Evolutionary conservation across 805 yeast genomes (phyloP), one percentile per base, ranked within the genome.

Genomic region (Candida germanica): DNA sequence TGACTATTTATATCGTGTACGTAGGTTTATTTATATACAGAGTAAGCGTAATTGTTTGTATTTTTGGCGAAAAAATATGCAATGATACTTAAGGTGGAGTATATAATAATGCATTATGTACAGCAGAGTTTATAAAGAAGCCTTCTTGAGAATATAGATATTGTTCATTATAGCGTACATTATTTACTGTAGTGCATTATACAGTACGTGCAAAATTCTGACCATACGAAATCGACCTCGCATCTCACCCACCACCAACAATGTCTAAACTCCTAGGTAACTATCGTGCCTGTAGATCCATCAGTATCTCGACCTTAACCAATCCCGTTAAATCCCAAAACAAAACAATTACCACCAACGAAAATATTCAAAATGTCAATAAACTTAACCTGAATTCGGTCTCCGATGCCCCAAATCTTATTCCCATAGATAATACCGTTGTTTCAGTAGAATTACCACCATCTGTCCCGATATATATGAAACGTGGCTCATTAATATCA

Each of bases 391-490:
- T 31, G 25, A 42, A 33, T 30, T 32, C 31, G 24, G 25, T 12
- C 5, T 25, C 30, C n/a, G 41, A 38, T 25, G n/a, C 42, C 22
- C 36, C 43, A 5, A 19, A 19, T 12, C 12, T 39, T 6, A 31
- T 28, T 3, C 39, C 43, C 8, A 31, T 77, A 37, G 81, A 80
- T 5, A 56, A 53, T 4, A 60, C 78, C 0, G 61, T 77, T 0
- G 54, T 78, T 15, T 61, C 74, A 5, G 52, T 78, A n/a, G 58
- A 66, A 1, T 50, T 75, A n/a, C 79, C 81, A 1, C 79, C 86
- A 1, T 78, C 84, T 0, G 58, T 75, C 1, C 83, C 85, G 0
- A 54, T 77, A 2, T 61, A 64, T 42, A 55, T 78, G 9, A 63
- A 70, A 26, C 61, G 66, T 26, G 74, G 77, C 3, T 64, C 82